Conservation (phyloP, 2,329 filamentous ascomycete species). For the Phaeophleospora eucalypticola region DNA sequence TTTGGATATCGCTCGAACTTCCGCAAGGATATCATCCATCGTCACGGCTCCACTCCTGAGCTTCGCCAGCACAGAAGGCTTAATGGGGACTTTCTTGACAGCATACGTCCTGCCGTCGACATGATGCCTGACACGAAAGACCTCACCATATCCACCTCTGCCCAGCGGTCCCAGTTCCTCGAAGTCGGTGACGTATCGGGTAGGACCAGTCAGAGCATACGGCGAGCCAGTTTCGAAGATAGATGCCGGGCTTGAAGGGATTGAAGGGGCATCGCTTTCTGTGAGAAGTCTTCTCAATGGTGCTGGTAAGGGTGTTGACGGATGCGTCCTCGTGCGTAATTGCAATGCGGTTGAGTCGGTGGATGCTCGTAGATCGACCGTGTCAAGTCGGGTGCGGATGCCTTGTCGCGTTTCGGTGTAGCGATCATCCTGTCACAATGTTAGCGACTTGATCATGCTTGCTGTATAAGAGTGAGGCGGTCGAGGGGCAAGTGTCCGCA, state of each 20-base stretch:
- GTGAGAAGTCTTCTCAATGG: conserved; percentile 21
- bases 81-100: conserved; percentile 61
- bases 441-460: no score
- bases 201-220: conserved; percentile 20
- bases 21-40: conserved; percentile 54
- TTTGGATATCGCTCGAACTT: conserved; percentile 58
- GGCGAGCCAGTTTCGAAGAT: conserved; percentile 14
- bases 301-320: conserved; percentile 4
- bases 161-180: conserved; percentile 55
- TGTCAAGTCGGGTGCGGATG: conserved; percentile 38
- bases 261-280: conserved; percentile 7
- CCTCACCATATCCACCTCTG: conserved; percentile 55
- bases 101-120: conserved; percentile 62
- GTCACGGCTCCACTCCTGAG: conserved; percentile 49
- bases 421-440: conserved; percentile 25
- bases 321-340: background rate
- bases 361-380: background rate
- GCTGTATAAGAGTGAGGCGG: no score
- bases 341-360: background rate
- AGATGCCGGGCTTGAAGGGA: conserved; percentile 9
- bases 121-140: conserved; percentile 56
- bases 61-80: conserved; percentile 39
- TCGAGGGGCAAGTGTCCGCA: no score
- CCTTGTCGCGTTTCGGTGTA: conserved; percentile 32
- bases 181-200: conserved; percentile 47